These are phyloP conservation scores for Cyberlindnera xylosilytica DNA, from an alignment of 805 yeast species.

Conservation along the genomic window DNA sequence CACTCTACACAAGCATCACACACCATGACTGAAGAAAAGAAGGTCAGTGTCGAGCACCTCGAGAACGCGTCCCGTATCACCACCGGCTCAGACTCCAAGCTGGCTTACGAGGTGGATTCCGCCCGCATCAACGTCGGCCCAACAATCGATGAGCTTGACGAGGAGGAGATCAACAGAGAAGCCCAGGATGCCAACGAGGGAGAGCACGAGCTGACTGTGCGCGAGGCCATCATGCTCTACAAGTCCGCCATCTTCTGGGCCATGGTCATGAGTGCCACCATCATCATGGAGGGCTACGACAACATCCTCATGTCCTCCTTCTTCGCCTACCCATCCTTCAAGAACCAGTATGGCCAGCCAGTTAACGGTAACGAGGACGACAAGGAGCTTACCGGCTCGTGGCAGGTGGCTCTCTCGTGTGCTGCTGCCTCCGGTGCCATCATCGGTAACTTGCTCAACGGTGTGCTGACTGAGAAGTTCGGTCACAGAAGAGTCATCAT, in stretches of 20 bases:
- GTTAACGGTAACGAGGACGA: slow-evolving; percentile 22
- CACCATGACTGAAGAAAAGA: slow-evolving; percentile 9
- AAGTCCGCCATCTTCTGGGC: slow-evolving; percentile 21
- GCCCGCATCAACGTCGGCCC: slow-evolving; percentile 1
- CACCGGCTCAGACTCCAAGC: slow-evolving; percentile 3
- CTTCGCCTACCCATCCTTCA: slow-evolving; percentile 25
- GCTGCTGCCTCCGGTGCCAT: slow-evolving; percentile 32
- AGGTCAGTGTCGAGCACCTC: slow-evolving; percentile 14
- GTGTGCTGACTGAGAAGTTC: slow-evolving; percentile 30
- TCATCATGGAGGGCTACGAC: slow-evolving; percentile 28
- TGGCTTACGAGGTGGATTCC: background rate
- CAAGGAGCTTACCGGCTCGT: slow-evolving; percentile 36
- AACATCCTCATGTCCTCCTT: slow-evolving; percentile 20
- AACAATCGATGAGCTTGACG: slow-evolving; percentile 15
- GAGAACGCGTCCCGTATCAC: slow-evolving; percentile 16
- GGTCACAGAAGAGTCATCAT: slow-evolving; percentile 37
- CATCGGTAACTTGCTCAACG: slow-evolving; percentile 28
- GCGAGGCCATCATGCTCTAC: slow-evolving; percentile 19
- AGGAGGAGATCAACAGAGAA: slow-evolving; percentile 9
- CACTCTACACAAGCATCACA: too few relatives aligned
- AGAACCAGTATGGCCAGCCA: slow-evolving; percentile 23
- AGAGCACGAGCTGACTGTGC: slow-evolving; percentile 18
- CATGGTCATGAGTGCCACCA: slow-evolving; percentile 18
- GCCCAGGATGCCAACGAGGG: slow-evolving; percentile 20
- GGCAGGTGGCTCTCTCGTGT: slow-evolving; percentile 42